Evolutionary conservation across 1,284 basidiomycete species (phyloP).

Genomic region (Wolfiporia cocos): DNA sequence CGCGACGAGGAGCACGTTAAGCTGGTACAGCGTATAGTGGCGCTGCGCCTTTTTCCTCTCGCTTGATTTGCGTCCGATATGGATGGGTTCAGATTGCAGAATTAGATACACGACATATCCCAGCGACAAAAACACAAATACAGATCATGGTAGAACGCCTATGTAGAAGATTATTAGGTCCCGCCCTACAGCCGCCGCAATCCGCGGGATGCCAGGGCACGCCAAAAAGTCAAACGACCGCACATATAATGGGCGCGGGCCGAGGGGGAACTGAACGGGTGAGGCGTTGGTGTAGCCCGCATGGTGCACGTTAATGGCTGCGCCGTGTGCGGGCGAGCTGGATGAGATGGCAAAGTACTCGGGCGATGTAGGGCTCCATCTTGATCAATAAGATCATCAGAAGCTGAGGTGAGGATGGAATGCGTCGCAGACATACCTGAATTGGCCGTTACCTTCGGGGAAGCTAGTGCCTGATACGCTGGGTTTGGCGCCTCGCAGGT

Average conservation of each 20-base stretch:
- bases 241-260: conserved; percentile 55
- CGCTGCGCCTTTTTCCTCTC: too few relatives aligned
- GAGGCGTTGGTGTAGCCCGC: conserved; percentile 54
- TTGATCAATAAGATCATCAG: conserved; percentile 19
- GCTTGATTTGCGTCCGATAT: too few relatives aligned
- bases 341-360: conserved; percentile 72
- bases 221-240: conserved; percentile 73
- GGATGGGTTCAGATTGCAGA: too few relatives aligned
- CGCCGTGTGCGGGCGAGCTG: conserved; percentile 50
- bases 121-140: too few relatives aligned
- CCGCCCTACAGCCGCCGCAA: conserved; percentile 60
- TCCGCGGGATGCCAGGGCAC: conserved; percentile 46
- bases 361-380: conserved; percentile 71
- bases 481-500: conserved; percentile 68
- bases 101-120: too few relatives aligned
- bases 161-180: conserved; percentile 38
- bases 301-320: conserved; percentile 64
- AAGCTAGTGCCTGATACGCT: conserved; percentile 51
- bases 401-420: not conserved
- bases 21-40: too few relatives aligned
- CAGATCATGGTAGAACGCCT: too few relatives aligned
- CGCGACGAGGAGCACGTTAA: too few relatives aligned
- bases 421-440: conserved; percentile 46
- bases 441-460: conserved; percentile 56
- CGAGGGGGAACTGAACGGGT: conserved; percentile 52